These are phyloP conservation scores for Penicillium corylophilum DNA, from an alignment of 2,329 filamentous ascomycete genomes.

Conservation along the genomic window DNA sequence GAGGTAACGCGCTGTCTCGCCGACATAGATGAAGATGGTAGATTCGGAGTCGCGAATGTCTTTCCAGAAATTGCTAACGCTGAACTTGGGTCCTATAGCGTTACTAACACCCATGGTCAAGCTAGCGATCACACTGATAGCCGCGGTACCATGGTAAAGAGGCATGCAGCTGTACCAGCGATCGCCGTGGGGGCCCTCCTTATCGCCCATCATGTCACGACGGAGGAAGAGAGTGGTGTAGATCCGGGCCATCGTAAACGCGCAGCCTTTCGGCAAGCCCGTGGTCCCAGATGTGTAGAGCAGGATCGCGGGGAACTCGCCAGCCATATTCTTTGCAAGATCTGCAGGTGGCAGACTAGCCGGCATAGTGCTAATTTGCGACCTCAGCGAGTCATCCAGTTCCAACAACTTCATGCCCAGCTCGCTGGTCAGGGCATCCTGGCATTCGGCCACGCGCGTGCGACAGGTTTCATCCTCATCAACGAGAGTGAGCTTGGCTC, in stretches of 20 bases:
- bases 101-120: slow-evolving; percentile 52
- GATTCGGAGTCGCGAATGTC: slow-evolving; percentile 67
- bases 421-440: slow-evolving; percentile 50
- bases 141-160: slow-evolving; percentile 73
- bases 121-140: slow-evolving; percentile 57
- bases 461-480: slow-evolving; percentile 57
- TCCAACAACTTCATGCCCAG: slow-evolving; percentile 59
- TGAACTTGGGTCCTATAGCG: slow-evolving; percentile 55
- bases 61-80: slow-evolving; percentile 67
- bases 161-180: slow-evolving; percentile 77
- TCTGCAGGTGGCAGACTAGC: slow-evolving; percentile 56
- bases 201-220: slow-evolving; percentile 29
- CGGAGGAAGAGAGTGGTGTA: slow-evolving; percentile 40
- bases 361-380: slow-evolving; percentile 49
- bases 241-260: slow-evolving; percentile 56
- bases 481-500: slow-evolving; percentile 57
- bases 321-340: slow-evolving; percentile 53
- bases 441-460: slow-evolving; percentile 56
- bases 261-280: slow-evolving; percentile 70
- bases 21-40: slow-evolving; percentile 74
- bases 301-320: slow-evolving; percentile 59
- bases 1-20: slow-evolving; percentile 73
- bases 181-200: slow-evolving; percentile 44
- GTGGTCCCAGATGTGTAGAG: slow-evolving; percentile 78
- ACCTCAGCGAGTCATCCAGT: slow-evolving; percentile 52